Evolutionary conservation across 768 basidiomycete genomes (phyloP), one percentile per base, ranked within the genome.

Genomic region (Collybia mongolica): DNA sequence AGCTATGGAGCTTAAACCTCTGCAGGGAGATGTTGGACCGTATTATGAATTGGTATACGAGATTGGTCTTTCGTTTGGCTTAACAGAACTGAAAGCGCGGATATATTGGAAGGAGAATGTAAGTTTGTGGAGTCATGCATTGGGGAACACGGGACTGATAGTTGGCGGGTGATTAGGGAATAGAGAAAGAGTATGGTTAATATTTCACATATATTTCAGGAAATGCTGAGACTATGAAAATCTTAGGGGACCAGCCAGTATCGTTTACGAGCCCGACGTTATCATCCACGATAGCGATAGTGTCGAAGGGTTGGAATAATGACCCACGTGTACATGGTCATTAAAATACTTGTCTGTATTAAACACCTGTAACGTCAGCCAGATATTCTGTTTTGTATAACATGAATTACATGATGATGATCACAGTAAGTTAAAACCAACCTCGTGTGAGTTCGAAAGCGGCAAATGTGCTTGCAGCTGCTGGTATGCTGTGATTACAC

Each of bases 381-480:
- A 75, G 55, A 55, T 72, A 74, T 57, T 73, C 72, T 75, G 53
- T 28, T 39, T 14, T 9, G 24, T 14, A 39, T 40, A 41, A 17
- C 24, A 11, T 57, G 11, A 51, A 44, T 19, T 11, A 8, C 24
- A 26, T 17, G 2, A 15, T 26, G 28, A 12, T n/a, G 20, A 29
- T 14, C 7, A 46, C 26, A 45, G 19, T 1, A 19, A 23, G 17
- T n/a, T 14, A n/a, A 20, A 39, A 62, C 77, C 48, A 46, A 84
- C 86, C 86, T 72, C 90, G 71, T 0, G 86, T 90, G 22, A 94
- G 61, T 65, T 97, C 93, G 60, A 88, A 97, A 0, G 89, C 88
- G 9, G 90, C 86, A 57, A 97, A 96, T 2, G 94, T 97, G 56
- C 86, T 85, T 38, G 83, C 94, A 11, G 93, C 93, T 5, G 94